phyloP scores from a whole-genome alignment of 2,329 filamentous ascomycete genomes.

The Alternaria sp. region DNA sequence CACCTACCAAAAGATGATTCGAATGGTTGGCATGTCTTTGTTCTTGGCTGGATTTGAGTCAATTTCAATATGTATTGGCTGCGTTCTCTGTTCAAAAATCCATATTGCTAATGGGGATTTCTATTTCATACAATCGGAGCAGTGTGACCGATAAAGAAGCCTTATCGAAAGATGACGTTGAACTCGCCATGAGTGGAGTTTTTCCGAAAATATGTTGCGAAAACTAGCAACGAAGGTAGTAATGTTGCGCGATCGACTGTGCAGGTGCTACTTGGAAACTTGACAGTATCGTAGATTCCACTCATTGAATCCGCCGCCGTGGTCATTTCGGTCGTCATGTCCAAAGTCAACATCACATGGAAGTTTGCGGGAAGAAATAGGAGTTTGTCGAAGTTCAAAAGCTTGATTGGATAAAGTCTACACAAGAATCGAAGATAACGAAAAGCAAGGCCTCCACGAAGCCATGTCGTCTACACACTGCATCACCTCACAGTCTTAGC shows the following conservation, averaged over 20 bases:
- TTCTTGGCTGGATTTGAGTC: too few relatives aligned
- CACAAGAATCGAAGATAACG: background rate
- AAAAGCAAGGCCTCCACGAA: background rate
- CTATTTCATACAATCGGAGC: too few relatives aligned
- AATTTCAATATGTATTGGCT: too few relatives aligned
- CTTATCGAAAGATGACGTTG: too few relatives aligned
- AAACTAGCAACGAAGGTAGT: background rate
- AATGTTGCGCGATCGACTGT: background rate
- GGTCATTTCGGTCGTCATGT: background rate
- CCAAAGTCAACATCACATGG: background rate
- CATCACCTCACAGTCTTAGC: background rate
- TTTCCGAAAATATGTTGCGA: background rate
- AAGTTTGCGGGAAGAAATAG: background rate
- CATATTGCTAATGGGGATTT: too few relatives aligned
- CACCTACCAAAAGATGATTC: too few relatives aligned
- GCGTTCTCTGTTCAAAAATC: too few relatives aligned
- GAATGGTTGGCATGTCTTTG: accelerated
- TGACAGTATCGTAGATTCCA: background rate
- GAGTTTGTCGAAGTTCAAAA: background rate
- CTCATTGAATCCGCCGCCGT: accelerated
- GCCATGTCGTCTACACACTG: background rate
- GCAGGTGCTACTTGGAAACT: background rate
- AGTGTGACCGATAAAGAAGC: too few relatives aligned
- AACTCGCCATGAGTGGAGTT: too few relatives aligned
- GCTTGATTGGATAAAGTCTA: constrained; percentile 3